Evolutionary conservation across 2,329 filamentous ascomycete genomes (phyloP), one percentile per base, ranked within the genome.

Genomic region (Epichloe elymi): DNA sequence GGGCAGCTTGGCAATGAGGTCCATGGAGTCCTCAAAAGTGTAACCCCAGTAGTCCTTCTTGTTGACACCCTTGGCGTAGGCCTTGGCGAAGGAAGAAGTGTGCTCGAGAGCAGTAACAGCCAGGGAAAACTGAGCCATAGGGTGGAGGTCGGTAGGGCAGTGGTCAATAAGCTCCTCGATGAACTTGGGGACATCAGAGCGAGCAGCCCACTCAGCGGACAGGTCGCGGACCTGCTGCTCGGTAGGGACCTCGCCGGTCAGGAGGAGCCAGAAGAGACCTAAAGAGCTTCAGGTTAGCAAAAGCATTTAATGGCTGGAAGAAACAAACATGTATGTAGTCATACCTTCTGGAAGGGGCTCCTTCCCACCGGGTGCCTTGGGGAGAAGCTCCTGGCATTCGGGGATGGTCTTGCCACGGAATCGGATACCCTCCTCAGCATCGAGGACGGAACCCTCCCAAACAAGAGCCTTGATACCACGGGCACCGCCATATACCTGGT

Each of bases 31-130:
- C 82, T 98, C 93, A 66, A 94, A 98, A 63, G 90, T 96, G 81
- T 97, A 90, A 73, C 85, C 83, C 93, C 93, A 98, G 87, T 98
- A 98, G 64, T 97, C 89, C 74, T 90, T 88, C 87, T 98, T 98
- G 83, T 91, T 93, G 68, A 98, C 88, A 68, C 93, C 93, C 82
- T 94, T 95, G 66, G 90, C 91, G 70, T 98, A 98, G 65, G 93
- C 93, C 81, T 96, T 95, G 71, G 93, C 85, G 74, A 98, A 98
- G 59, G 87, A 82, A 57, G 93, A 97, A 71, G 94, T 91, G 74
- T 95, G 90, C 83, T 98, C 93, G 67, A 98, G 90, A 67, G 93
- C 93, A 62, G 86, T 95, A 65, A 98, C 89, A 65, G 93, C 93
- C 65, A 98, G 78, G 54, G 93, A 97, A 81, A 98, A 94, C 78